phyloP scores from a whole-genome alignment of 352 stramenopile genomes.

The Lagenidium sp. region DNA sequence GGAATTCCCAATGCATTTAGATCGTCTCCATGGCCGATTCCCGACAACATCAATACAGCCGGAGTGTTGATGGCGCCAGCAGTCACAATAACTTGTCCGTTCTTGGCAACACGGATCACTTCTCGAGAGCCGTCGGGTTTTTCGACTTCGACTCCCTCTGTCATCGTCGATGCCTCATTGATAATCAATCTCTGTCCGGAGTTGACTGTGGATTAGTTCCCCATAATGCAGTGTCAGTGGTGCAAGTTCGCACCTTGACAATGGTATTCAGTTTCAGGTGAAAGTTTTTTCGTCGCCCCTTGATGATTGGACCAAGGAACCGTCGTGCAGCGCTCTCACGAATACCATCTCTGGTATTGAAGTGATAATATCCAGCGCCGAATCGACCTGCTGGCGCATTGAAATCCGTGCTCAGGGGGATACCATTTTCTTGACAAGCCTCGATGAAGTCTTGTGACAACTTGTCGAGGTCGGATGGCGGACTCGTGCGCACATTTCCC shows the following conservation, averaged over 20 bases:
- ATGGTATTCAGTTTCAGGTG: constrained; percentile 40
- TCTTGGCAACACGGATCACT: constrained; percentile 25
- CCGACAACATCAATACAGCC: constrained; percentile 74
- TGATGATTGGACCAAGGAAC: constrained; percentile 53
- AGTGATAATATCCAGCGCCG: constrained; percentile 81
- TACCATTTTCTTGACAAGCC: constrained; percentile 38
- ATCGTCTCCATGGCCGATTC: constrained; percentile 29
- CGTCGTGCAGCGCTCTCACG: constrained; percentile 71
- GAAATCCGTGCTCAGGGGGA: constrained; percentile 62
- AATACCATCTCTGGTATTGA: constrained; percentile 77
- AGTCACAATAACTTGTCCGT: constrained; percentile 59
- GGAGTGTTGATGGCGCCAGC: constrained; percentile 83
- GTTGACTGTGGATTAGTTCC: no score
- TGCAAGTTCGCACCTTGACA: constrained; percentile 37
- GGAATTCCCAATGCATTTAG: constrained; percentile 37
- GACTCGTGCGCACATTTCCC: constrained; percentile 56
- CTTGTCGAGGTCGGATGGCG: constrained; percentile 15
- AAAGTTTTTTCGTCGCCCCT: constrained; percentile 30
- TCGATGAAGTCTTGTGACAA: constrained; percentile 41
- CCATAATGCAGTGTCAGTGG: no score
- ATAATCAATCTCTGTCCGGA: constrained; percentile 55
- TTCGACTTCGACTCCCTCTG: constrained; percentile 34
- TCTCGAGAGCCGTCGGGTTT: constrained; percentile 23
- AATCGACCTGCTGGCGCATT: constrained; percentile 61
- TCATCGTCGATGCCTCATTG: constrained; percentile 22